phyloP scores from a whole-genome alignment of 495 filamentous ascomycete genomes.

The Podospora pseudoanserina region DNA sequence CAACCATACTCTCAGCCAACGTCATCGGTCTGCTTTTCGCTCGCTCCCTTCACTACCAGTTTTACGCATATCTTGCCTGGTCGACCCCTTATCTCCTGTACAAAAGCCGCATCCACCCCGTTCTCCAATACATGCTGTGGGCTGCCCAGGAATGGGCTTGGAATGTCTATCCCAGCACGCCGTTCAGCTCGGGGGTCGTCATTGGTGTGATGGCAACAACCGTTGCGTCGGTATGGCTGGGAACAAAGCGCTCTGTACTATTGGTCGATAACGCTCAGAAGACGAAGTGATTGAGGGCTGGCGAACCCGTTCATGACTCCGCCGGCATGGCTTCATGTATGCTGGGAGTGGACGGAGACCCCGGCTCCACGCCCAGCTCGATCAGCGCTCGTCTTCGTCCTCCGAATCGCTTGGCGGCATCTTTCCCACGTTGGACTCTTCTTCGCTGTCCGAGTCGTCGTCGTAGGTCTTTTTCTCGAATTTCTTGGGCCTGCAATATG shows the following conservation, averaged over 20 bases:
- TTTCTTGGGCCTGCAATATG: slow-evolving; percentile 66
- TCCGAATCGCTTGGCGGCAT: slow-evolving; percentile 75
- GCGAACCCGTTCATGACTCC: background rate
- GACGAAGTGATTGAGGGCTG: slow-evolving; percentile 6
- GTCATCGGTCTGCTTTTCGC: slow-evolving; percentile 86
- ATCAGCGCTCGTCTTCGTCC: slow-evolving; percentile 36
- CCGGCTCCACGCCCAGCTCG: background rate
- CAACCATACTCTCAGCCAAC: slow-evolving; percentile 73
- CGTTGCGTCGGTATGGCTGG: slow-evolving; percentile 61
- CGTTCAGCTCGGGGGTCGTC: slow-evolving; percentile 70
- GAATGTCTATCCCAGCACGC: slow-evolving; percentile 93
- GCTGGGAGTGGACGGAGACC: background rate
- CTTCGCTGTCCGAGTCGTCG: slow-evolving; percentile 61
- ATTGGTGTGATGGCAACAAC: slow-evolving; percentile 65
- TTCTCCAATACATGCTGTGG: slow-evolving; percentile 71
- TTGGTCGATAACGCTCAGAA: slow-evolving; percentile 12
- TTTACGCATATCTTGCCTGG: slow-evolving; percentile 92
- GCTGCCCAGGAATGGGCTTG: slow-evolving; percentile 90
- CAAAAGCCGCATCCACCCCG: slow-evolving; percentile 70
- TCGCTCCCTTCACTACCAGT: slow-evolving; percentile 91
- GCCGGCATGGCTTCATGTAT: background rate
- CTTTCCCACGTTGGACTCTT: slow-evolving; percentile 73
- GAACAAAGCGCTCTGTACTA: slow-evolving; percentile 26
- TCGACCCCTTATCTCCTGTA: slow-evolving; percentile 88
- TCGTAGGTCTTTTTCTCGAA: slow-evolving; percentile 62